A percentile compares a stretch with the other conserved stretches of the same genome.
Conservation (phyloP, 2,329 filamentous ascomycete genomes). For the Neonectria coccinea region DNA sequence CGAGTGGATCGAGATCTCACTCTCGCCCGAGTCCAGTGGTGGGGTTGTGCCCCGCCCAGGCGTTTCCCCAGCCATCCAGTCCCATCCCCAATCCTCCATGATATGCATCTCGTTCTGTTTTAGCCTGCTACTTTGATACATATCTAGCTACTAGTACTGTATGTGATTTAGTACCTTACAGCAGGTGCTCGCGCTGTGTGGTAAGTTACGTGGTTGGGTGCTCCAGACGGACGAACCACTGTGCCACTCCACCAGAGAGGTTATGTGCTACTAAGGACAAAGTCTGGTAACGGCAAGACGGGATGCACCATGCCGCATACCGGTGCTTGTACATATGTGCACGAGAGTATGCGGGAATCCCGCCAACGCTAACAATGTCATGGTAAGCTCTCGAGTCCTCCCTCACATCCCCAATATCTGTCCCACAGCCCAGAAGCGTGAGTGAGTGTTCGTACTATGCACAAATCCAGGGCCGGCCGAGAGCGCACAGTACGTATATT, state of each 20-base stretch:
- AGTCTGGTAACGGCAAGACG: not conserved
- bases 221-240: not conserved
- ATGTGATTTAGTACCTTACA: too few species aligned
- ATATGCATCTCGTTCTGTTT: too few species aligned
- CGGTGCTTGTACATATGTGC: too few species aligned
- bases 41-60: not conserved
- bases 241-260: not conserved
- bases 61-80: too few species aligned
- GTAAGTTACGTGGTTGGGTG: too few species aligned
- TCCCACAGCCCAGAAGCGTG: not conserved
- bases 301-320: not conserved
- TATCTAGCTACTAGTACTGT: too few species aligned
- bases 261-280: not conserved
- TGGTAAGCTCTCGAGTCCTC: not conserved
- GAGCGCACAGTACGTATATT: not conserved
- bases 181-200: too few species aligned
- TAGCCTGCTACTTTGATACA: too few species aligned
- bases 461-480: not conserved
- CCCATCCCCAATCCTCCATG: too few species aligned
- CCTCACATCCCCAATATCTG: not conserved
- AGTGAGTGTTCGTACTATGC: not conserved
- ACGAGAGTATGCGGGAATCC: too few species aligned
- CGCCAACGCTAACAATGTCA: not conserved
- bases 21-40: not conserved
- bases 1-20: not conserved